phyloP scores from a whole-genome alignment of 1,284 basidiomycete genomes.

The Pseudozyma thailandica region DNA sequence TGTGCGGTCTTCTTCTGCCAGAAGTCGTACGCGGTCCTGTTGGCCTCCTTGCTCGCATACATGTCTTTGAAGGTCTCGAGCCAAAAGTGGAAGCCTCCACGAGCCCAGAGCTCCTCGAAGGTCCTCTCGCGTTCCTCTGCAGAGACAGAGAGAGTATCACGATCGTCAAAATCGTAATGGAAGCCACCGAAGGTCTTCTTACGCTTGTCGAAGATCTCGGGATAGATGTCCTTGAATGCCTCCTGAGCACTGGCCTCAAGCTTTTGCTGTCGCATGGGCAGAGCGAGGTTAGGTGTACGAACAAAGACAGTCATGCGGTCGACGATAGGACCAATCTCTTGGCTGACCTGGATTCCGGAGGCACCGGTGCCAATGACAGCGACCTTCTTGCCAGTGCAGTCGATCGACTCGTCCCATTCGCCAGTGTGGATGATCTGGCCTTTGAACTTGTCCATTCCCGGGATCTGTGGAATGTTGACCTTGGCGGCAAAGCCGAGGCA shows the following conservation, averaged over 20 bases:
- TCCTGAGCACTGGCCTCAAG: slow-evolving; percentile 47
- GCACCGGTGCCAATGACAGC: slow-evolving; percentile 77
- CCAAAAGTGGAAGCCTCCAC: slow-evolving; percentile 53
- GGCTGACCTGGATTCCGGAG: slow-evolving; percentile 71
- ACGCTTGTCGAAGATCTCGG: slow-evolving; percentile 52
- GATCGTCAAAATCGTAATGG: slow-evolving; percentile 54
- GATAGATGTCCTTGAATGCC: slow-evolving; percentile 51
- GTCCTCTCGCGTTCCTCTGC: slow-evolving; percentile 43
- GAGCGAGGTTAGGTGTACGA: slow-evolving; percentile 55
- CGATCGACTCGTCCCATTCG: slow-evolving; percentile 73
- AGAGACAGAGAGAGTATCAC: slow-evolving; percentile 32
- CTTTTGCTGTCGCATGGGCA: slow-evolving; percentile 51
- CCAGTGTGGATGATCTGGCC: slow-evolving; percentile 74
- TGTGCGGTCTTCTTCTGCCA: slow-evolving; percentile 52
- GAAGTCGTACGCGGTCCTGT: slow-evolving; percentile 53
- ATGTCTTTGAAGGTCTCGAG: slow-evolving; percentile 55
- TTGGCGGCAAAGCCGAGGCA: slow-evolving; percentile 55
- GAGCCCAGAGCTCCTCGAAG: slow-evolving; percentile 47
- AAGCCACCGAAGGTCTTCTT: slow-evolving; percentile 54
- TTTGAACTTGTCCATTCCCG: slow-evolving; percentile 71
- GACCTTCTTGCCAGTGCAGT: slow-evolving; percentile 73
- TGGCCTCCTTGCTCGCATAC: slow-evolving; percentile 45
- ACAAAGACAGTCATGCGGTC: slow-evolving; percentile 51
- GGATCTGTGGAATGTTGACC: slow-evolving; percentile 70
- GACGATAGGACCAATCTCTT: slow-evolving; percentile 56